Percentiles rank a stretch among this genome's conserved stretches.
These are phyloP conservation scores for Boletus pseudopeckii DNA, from an alignment of 768 basidiomycete genomes.

Conservation along the genomic window DNA sequence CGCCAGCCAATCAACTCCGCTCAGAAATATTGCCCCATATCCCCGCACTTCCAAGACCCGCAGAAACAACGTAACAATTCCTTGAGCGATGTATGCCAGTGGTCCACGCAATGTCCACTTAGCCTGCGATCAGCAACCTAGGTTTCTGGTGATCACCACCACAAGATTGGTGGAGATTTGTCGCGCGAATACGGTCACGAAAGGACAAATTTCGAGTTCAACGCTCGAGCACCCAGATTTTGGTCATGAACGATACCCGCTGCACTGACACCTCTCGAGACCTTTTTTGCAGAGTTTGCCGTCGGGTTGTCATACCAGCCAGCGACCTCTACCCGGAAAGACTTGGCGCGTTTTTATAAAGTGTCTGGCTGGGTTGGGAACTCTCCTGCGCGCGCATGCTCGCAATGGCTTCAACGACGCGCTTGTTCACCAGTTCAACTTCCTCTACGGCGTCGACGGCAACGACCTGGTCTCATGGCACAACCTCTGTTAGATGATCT, in stretches of 20 bases:
- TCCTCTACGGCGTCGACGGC: conserved; percentile 16
- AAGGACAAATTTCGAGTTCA: not conserved
- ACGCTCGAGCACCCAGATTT: not conserved
- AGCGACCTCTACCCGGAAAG: no score
- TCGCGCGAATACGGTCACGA: not conserved
- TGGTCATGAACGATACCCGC: not conserved
- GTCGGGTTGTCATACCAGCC: no score
- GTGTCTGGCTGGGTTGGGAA: conserved; percentile 1
- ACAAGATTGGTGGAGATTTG: not conserved
- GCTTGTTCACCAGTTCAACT: conserved; percentile 26
- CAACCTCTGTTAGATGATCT: conserved; percentile 11
- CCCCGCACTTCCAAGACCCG: no score
- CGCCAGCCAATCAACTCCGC: no score
- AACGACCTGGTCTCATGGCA: conserved; percentile 19
- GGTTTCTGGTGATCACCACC: not conserved
- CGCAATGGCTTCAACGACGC: conserved; percentile 16
- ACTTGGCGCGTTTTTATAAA: conserved; percentile 12
- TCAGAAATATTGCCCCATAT: no score
- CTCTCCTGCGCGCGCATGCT: not conserved
- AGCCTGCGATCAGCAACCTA: not conserved
- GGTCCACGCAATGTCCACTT: no score
- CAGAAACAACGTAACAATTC: no score
- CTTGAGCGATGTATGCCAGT: no score
- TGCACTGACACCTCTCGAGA: conserved; percentile 7
- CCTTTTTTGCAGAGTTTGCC: no score